Percentiles rank a stretch among this genome's conserved stretches.
Conservation (phyloP, 192 early-diverging fungal genomes). For the Coemansia sp. region DNA sequence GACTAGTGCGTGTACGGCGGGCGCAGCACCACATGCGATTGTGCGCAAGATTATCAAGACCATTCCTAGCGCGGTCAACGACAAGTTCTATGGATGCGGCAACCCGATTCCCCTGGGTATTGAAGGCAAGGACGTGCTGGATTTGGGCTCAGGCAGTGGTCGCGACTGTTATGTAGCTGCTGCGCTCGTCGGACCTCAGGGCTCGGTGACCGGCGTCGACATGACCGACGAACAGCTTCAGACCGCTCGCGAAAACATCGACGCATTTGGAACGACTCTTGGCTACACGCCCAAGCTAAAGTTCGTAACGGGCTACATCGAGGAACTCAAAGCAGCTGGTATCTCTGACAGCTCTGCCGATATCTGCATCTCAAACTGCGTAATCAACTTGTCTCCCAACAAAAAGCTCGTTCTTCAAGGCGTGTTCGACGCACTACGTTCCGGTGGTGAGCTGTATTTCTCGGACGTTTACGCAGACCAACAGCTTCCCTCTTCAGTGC, state of each 20-base stretch:
- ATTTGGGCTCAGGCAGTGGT: constrained; percentile 51
- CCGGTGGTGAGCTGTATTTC: constrained; percentile 51
- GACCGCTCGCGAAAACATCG: constrained; percentile 30
- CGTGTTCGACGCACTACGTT: constrained; percentile 36
- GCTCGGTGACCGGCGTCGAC: constrained; percentile 51
- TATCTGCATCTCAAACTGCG: constrained; percentile 52
- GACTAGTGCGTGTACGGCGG: constrained; percentile 33
- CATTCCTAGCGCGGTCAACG: constrained; percentile 39
- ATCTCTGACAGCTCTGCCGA: no score
- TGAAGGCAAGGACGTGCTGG: constrained; percentile 45
- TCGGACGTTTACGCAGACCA: constrained; percentile 51
- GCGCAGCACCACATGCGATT: constrained; percentile 18
- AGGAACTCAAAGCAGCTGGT: constrained; percentile 30
- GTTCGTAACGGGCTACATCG: constrained; percentile 52
- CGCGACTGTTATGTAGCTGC: constrained; percentile 57
- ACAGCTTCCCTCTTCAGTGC: constrained; percentile 27
- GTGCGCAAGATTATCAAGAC: constrained; percentile 39
- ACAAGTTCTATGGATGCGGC: constrained; percentile 52
- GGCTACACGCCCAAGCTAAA: constrained; percentile 44
- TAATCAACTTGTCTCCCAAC: constrained; percentile 53
- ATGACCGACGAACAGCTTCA: constrained; percentile 56
- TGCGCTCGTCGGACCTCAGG: constrained; percentile 38
- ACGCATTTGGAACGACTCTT: constrained; percentile 23
- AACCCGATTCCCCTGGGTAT: constrained; percentile 50
- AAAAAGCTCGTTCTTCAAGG: constrained; percentile 40